Conservation (phyloP, 495 filamentous ascomycete genomes). For the Elaphomyces granulatus region DNA sequence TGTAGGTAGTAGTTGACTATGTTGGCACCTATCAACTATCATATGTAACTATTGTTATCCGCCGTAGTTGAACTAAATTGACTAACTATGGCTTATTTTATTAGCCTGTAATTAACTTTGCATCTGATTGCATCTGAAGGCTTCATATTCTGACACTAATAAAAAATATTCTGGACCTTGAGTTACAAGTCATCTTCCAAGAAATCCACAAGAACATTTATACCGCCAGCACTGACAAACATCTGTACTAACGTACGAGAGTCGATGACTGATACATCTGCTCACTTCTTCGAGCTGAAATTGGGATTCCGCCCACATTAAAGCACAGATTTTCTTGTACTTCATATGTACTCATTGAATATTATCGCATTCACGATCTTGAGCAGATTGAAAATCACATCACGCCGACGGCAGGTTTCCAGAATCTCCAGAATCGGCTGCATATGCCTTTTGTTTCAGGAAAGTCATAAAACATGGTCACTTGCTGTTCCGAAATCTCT, state of each 20-base stretch:
- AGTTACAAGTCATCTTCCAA: slow-evolving; percentile 96
- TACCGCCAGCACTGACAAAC: slow-evolving; percentile 94
- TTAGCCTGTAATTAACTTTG: no score
- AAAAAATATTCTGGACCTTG: no score
- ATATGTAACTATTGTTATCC: no score
- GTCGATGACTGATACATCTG: slow-evolving; percentile 99
- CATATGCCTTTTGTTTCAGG: slow-evolving; percentile 81
- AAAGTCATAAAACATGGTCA: slow-evolving; percentile 68
- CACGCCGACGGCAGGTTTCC: slow-evolving; percentile 66
- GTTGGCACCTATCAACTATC: no score
- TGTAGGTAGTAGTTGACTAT: no score
- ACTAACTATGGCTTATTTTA: no score
- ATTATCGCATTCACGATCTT: slow-evolving; percentile 94
- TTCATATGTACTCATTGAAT: slow-evolving; percentile 75
- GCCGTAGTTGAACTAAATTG: no score
- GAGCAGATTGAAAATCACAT: slow-evolving; percentile 68
- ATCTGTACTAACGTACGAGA: slow-evolving; percentile 89
- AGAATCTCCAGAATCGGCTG: slow-evolving; percentile 91
- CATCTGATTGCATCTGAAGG: no score
- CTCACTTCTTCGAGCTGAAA: slow-evolving; percentile 83
- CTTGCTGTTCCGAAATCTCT: slow-evolving; percentile 75
- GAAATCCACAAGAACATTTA: slow-evolving; percentile 94
- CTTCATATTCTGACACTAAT: no score
- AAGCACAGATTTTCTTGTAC: slow-evolving; percentile 95
- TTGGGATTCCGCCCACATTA: slow-evolving; percentile 92